A percentile compares a stretch with the other conserved stretches of the same genome.
Evolutionary conservation across 768 basidiomycete species (phyloP).

Genomic region (Mrakia frigida): DNA sequence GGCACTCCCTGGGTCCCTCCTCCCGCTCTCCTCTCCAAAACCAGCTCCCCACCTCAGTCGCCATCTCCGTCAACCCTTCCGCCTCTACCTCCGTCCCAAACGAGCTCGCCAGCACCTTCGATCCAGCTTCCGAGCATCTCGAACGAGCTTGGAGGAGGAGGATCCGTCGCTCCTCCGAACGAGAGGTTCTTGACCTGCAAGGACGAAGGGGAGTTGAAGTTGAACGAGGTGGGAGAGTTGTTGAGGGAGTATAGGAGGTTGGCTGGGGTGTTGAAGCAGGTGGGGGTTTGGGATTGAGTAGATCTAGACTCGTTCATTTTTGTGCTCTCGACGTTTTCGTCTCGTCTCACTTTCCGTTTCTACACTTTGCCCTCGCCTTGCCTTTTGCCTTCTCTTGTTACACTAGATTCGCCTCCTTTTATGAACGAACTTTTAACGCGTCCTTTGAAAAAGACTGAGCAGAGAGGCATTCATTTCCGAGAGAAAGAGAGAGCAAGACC

Average conservation of each 20-base stretch:
- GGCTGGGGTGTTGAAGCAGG: conserved; percentile 6
- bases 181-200: conserved; percentile 63
- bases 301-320: neutral
- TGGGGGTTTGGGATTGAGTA: conserved; percentile 25
- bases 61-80: neutral
- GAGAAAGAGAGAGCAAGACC: too few relatives aligned
- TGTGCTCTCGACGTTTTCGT: too few relatives aligned
- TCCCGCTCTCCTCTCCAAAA: neutral
- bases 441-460: too few relatives aligned
- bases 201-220: conserved; percentile 64
- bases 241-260: conserved; percentile 53
- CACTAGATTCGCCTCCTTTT: too few relatives aligned
- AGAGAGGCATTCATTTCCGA: too few relatives aligned
- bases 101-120: conserved; percentile 44
- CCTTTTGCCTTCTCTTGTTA: too few relatives aligned
- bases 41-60: neutral
- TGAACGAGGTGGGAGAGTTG: conserved; percentile 75
- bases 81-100: conserved; percentile 40
- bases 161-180: conserved; percentile 57
- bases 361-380: too few relatives aligned
- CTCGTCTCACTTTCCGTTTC: too few relatives aligned
- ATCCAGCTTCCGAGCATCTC: conserved; percentile 37
- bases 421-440: too few relatives aligned
- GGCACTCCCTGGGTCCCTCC: conserved; percentile 19
- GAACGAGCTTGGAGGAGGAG: conserved; percentile 33